These are phyloP conservation scores for Ogataea hybrid DNA, from an alignment of 1,139 yeast genomes.

Conservation along the genomic window DNA sequence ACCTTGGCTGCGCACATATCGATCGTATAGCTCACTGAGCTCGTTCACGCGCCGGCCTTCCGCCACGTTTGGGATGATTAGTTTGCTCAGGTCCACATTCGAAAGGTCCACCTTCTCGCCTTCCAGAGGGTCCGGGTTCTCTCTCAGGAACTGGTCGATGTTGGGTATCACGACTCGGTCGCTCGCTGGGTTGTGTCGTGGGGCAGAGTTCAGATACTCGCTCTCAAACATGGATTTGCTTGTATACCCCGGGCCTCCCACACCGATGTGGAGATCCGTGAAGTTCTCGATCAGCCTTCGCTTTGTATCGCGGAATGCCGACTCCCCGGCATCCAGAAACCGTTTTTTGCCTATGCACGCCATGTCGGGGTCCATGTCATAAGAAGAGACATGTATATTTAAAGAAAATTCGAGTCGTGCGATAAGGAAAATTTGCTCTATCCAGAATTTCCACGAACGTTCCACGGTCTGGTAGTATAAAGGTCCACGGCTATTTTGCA, in stretches of 20 bases:
- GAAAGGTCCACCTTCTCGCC: conserved; percentile 13
- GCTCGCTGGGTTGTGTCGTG: background rate
- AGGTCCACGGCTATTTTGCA: no score
- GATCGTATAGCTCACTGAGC: conserved; percentile 22
- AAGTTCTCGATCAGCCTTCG: conserved; percentile 18
- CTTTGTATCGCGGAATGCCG: conserved; percentile 13
- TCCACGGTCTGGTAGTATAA: background rate
- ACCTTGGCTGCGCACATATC: conserved; percentile 18
- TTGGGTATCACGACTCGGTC: conserved; percentile 20
- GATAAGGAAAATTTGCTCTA: background rate
- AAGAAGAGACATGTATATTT: background rate
- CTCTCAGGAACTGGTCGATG: conserved; percentile 25
- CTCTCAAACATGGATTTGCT: conserved; percentile 14
- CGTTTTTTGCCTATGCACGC: conserved; percentile 11
- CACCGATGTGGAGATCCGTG: conserved; percentile 13
- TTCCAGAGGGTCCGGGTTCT: conserved; percentile 21
- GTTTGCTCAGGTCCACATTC: conserved; percentile 16
- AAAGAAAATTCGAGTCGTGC: conserved; percentile 4
- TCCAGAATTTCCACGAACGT: conserved; percentile 8
- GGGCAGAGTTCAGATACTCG: conserved; percentile 8
- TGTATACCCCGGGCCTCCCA: background rate
- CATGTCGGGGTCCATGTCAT: conserved; percentile 1
- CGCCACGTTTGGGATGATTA: conserved; percentile 21
- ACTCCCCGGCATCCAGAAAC: conserved; percentile 11
- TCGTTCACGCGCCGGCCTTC: conserved; percentile 13